Evolutionary conservation across 23 red algal genomes (phyloP), one percentile per base, ranked within the genome.

Genomic region (Chondrus crispus): DNA sequence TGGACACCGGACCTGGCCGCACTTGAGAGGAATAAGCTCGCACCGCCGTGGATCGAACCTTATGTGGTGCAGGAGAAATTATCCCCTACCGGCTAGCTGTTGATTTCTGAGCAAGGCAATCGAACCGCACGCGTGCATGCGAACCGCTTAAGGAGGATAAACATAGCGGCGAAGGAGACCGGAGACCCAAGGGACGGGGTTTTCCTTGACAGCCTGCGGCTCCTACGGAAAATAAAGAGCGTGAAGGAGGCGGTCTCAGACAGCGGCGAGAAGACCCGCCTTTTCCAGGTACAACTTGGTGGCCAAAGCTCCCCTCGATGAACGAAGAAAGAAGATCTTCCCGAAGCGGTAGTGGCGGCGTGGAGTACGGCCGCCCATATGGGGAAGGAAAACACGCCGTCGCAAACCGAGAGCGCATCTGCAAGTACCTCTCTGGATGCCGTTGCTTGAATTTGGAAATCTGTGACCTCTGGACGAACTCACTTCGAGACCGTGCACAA

Each of bases 151-250:
- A n/a, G 26, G 52, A 60, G 33, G 33, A 60, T 30, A 40, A 26
- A 38, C 28, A 38, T 55, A 28, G 47, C 46, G 33, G 46, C 52
- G 30, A 28, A 35, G 26, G 24, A 52, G 7, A 60, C 24, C 24
- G 47, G 46, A 28, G 78, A 63, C 52, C 78, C 78, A 47, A 45
- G 35, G 78, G 78, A 9, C 41, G 52, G 78, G 46, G 46, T 83
- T 4, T 83, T 26, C 28, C 78, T 47, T 9, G 78, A 83, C 55
- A 37, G 71, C 19, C 24, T 76, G 71, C 71, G 28, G 24, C 28
- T 76, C n/a, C 19, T 76, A n/a, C n/a, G n/a, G n/a, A n/a, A n/a
- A n/a, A n/a, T n/a, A n/a, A n/a, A n/a, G n/a, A n/a, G n/a, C n/a
- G n/a, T n/a, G n/a, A n/a, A n/a, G n/a, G n/a, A n/a, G n/a, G n/a